Evolutionary conservation across 129 eudicot species (phyloP).

Genomic region (Lactuca saligna): DNA sequence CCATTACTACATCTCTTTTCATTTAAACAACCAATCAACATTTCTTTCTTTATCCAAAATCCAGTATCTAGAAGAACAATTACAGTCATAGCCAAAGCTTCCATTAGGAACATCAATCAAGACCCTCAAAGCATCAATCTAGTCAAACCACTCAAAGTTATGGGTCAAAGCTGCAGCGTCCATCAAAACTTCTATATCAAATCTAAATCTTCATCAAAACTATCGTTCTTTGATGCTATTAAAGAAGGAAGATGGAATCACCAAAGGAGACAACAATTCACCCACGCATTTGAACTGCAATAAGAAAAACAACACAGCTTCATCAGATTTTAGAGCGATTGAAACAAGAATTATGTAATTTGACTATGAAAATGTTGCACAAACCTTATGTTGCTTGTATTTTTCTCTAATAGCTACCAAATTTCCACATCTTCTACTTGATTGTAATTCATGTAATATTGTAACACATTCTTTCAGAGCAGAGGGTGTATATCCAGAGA

Average conservation of each 20-base stretch:
- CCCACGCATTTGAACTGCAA: conserved; percentile 67
- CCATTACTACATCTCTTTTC: neutral
- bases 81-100: neutral
- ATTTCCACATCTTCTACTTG: conserved; percentile 46
- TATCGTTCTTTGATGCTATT: conserved; percentile 27
- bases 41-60: neutral
- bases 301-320: neutral
- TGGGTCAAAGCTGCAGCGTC: conserved; percentile 17
- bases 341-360: neutral
- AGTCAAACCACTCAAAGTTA: neutral
- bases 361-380: neutral
- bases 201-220: conserved; percentile 13
- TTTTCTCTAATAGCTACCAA: conserved; percentile 69
- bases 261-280: conserved; percentile 43
- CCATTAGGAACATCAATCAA: neutral
- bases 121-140: conserved; percentile 4
- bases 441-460: conserved; percentile 64
- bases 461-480: conserved; percentile 70
- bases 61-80: neutral
- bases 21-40: conserved; percentile 15
- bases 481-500: conserved; percentile 55
- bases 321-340: conserved; percentile 2
- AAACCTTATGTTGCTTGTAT: conserved; percentile 73
- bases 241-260: conserved; percentile 50
- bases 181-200: conserved; percentile 1